A percentile compares a stretch with the other conserved stretches of the same genome.
Conservation (phyloP, 495 filamentous ascomycete genomes). For the Hypoxylon crocopeplum region DNA sequence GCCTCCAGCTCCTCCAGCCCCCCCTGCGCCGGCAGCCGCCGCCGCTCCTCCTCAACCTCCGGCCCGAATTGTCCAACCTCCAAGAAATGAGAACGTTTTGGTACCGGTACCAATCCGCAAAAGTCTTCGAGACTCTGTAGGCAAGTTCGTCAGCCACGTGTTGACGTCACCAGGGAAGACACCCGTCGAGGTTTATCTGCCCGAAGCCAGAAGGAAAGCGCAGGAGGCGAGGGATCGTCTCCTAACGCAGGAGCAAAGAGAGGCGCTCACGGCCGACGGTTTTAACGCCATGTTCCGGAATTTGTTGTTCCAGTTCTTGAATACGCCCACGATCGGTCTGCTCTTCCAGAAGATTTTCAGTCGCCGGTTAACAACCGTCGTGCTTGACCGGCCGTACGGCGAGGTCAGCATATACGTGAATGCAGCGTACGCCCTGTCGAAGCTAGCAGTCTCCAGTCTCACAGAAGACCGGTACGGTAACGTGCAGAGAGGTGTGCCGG, state of each 20-base stretch:
- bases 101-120: conserved; percentile 16
- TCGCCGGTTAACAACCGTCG: conserved; percentile 63
- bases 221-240: conserved; percentile 47
- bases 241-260: conserved; percentile 53
- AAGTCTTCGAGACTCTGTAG: conserved; percentile 42
- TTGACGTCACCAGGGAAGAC: conserved; percentile 66
- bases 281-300: conserved; percentile 46
- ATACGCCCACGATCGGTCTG: conserved; percentile 62
- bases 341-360: conserved; percentile 75
- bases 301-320: conserved; percentile 46
- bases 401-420: conserved; percentile 70
- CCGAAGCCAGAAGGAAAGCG: conserved; percentile 47
- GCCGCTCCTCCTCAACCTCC: conserved; percentile 38
- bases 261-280: conserved; percentile 49
- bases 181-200: conserved; percentile 47
- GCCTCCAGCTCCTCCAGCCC: conserved; percentile 39
- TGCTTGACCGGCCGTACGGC: conserved; percentile 73
- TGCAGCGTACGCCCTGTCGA: conserved; percentile 71
- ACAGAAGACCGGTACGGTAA: conserved; percentile 87
- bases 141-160: conserved; percentile 64
- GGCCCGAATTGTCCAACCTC: conserved; percentile 34
- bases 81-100: conserved; percentile 49
- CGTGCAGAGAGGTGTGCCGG: conserved; percentile 78
- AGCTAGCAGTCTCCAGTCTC: conserved; percentile 73
- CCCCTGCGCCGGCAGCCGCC: conserved; percentile 33